A percentile compares a stretch with the other conserved stretches of the same genome.
Evolutionary conservation across 257 asterid species (phyloP).

Genomic region (Paraleonurus japonicus): DNA sequence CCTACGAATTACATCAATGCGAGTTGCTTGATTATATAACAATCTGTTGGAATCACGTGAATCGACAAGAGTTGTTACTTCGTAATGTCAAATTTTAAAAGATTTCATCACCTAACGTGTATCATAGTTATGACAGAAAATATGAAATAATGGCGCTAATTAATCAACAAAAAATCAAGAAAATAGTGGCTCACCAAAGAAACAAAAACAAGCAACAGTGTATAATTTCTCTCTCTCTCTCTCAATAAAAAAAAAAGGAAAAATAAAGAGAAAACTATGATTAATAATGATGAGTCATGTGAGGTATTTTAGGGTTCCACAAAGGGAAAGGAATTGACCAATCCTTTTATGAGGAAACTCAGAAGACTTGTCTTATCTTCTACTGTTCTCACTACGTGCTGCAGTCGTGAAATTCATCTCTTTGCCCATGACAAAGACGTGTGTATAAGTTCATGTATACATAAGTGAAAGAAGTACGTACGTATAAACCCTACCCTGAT

Average conservation of each 20-base stretch:
- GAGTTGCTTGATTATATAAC: no score
- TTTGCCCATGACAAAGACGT: constrained; percentile 13
- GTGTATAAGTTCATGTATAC: background rate
- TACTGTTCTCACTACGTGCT: constrained; percentile 21
- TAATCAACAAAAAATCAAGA: background rate
- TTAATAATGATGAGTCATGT: constrained; percentile 1
- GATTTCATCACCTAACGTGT: background rate
- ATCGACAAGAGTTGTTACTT: no score
- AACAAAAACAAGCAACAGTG: background rate
- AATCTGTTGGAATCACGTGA: no score
- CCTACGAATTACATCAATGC: background rate
- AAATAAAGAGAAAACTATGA: background rate
- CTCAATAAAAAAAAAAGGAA: no score
- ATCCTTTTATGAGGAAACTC: constrained; percentile 6
- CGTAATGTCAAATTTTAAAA: background rate
- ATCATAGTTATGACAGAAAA: background rate
- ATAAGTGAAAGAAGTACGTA: background rate
- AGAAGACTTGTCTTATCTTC: constrained; percentile 26
- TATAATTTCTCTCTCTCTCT: background rate
- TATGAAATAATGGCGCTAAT: background rate
- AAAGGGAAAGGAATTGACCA: constrained; percentile 21
- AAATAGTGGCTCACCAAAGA: background rate
- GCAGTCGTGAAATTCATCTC: background rate
- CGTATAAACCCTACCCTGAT: background rate
- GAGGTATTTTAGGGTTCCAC: constrained; percentile 23